A percentile compares a stretch with the other conserved stretches of the same genome.
phyloP scores from a whole-genome alignment of 345 rosid species.

The Ricinus communis region DNA sequence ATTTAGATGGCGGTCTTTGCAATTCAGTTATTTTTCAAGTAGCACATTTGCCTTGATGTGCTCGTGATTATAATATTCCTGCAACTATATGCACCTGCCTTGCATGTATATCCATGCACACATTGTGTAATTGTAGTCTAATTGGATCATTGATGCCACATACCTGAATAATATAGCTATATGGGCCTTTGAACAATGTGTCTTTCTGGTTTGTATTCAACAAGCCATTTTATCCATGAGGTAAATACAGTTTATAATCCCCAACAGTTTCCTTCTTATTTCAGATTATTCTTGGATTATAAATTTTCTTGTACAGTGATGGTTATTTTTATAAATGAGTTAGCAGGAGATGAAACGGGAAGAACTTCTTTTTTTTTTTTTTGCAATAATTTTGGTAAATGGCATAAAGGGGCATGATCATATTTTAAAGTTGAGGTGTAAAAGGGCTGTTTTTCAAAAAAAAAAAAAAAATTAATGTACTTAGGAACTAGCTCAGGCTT shows the following conservation, averaged over 20 bases:
- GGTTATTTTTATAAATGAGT: not conserved
- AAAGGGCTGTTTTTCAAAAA: no score
- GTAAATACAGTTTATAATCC: no score
- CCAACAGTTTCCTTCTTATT: not conserved
- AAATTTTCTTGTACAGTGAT: not conserved
- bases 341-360: not conserved
- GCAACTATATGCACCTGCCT: not conserved
- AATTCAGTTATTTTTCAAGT: not conserved
- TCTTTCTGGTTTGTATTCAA: not conserved
- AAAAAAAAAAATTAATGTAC: no score
- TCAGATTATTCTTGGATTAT: not conserved
- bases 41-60: not conserved
- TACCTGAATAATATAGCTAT: no score
- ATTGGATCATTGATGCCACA: not conserved
- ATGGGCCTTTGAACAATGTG: not conserved
- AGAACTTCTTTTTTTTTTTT: not conserved
- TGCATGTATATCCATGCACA: no score
- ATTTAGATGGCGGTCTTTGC: not conserved
- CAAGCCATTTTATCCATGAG: not conserved
- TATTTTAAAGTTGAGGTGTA: not conserved
- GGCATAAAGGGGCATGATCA: not conserved
- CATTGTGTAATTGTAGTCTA: not conserved
- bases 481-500: not conserved
- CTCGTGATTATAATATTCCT: constrained; percentile 3
- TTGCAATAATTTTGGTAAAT: not conserved